A percentile compares a stretch with the other conserved stretches of the same genome.
These are phyloP conservation scores for Fusarium sambucinum DNA, from an alignment of 2,329 filamentous ascomycete genomes.

Conservation along the genomic window DNA sequence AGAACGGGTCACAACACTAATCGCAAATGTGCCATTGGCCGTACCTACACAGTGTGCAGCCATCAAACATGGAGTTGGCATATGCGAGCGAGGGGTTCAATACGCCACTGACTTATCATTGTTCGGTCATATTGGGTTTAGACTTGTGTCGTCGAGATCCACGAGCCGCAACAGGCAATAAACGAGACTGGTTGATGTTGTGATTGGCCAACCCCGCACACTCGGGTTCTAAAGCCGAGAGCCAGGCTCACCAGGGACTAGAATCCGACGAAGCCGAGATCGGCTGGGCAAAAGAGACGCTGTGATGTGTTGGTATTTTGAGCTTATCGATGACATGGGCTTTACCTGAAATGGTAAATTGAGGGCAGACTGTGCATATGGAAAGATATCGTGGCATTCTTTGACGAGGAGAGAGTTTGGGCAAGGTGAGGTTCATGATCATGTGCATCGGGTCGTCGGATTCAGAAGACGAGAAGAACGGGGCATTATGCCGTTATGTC, in stretches of 20 bases:
- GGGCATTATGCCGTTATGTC: slow-evolving; percentile 1
- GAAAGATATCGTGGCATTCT: slow-evolving; percentile 5
- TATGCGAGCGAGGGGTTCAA: neutral
- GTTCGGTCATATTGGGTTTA: slow-evolving; percentile 6
- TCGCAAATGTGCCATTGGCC: slow-evolving; percentile 4
- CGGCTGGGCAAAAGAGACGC: neutral
- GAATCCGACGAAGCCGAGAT: slow-evolving; percentile 9
- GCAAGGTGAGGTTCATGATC: neutral
- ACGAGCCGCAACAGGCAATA: slow-evolving; percentile 14
- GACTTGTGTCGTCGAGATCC: slow-evolving; percentile 4
- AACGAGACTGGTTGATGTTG: neutral
- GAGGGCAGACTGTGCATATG: slow-evolving; percentile 11
- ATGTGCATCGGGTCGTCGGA: slow-evolving; percentile 1
- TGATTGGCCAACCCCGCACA: slow-evolving; percentile 1
- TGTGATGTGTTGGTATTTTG: slow-evolving; percentile 4
- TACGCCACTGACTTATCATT: slow-evolving; percentile 1
- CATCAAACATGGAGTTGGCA: neutral
- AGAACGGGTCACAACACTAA: neutral
- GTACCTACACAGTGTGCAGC: neutral
- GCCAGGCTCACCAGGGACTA: neutral
- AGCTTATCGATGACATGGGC: neutral
- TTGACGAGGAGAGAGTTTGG: neutral
- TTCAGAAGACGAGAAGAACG: neutral
- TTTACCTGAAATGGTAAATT: slow-evolving; percentile 2
- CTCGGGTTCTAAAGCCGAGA: slow-evolving; percentile 14